Conservation (phyloP, 768 basidiomycete genomes). For the Agaricus sinodeliciosus region DNA sequence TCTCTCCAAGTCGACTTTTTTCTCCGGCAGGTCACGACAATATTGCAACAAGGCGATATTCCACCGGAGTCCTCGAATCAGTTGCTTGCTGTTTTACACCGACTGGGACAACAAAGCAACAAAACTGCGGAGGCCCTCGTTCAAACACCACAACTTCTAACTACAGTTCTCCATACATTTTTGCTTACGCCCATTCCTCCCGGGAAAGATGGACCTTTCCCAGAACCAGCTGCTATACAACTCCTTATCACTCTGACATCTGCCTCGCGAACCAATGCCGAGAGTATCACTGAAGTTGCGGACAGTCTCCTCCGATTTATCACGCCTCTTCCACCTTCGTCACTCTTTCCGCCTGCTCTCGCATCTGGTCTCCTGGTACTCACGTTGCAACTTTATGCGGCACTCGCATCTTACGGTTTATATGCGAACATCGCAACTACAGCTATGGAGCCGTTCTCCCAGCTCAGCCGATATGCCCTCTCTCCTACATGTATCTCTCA, state of each 20-base stretch:
- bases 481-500: slow-evolving; percentile 29
- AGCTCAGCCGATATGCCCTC: slow-evolving; percentile 40
- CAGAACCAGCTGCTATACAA: slow-evolving; percentile 48
- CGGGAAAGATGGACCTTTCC: slow-evolving; percentile 22
- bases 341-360: slow-evolving; percentile 34
- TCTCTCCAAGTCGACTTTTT: slow-evolving; percentile 31
- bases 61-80: slow-evolving; percentile 45
- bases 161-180: slow-evolving; percentile 47
- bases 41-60: slow-evolving; percentile 33
- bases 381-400: slow-evolving; percentile 58
- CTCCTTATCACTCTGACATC: slow-evolving; percentile 50
- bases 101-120: slow-evolving; percentile 56
- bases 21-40: slow-evolving; percentile 43
- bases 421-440: slow-evolving; percentile 63
- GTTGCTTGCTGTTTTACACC: slow-evolving; percentile 51
- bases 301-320: slow-evolving; percentile 73
- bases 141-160: slow-evolving; percentile 43
- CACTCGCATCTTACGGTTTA: slow-evolving; percentile 73
- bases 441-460: slow-evolving; percentile 48
- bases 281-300: slow-evolving; percentile 43
- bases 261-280: slow-evolving; percentile 67
- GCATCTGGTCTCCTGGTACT: slow-evolving; percentile 42
- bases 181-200: slow-evolving; percentile 47
- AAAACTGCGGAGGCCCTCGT: slow-evolving; percentile 44
- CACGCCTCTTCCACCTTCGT: slow-evolving; percentile 42